Evolutionary conservation across 2,329 filamentous ascomycete genomes (phyloP).

Genomic region (Epichloe glyceriae): DNA sequence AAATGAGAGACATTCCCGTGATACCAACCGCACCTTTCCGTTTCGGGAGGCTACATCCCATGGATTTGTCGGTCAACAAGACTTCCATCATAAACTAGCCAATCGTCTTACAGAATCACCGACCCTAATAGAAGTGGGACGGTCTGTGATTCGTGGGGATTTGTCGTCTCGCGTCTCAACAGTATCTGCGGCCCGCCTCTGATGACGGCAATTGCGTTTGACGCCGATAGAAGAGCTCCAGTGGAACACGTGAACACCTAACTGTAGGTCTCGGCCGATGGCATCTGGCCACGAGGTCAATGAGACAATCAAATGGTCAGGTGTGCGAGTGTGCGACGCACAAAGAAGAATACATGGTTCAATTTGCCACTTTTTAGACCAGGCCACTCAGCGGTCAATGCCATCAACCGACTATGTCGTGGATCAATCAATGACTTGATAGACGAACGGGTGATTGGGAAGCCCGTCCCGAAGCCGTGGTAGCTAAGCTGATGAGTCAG

Average conservation of each 20-base stretch:
- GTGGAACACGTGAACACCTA: not conserved
- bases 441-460: no score
- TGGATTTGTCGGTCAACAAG: not conserved
- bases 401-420: not conserved
- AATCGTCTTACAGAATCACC: slow-evolving; percentile 11
- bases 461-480: not conserved
- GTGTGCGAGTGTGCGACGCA: not conserved
- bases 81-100: slow-evolving; percentile 3
- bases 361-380: not conserved
- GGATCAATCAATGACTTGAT: not conserved
- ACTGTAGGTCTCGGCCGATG: slow-evolving; percentile 10
- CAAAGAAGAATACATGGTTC: not conserved
- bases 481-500: not conserved
- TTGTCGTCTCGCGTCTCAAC: not conserved
- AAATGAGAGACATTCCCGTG: not conserved
- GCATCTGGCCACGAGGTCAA: slow-evolving; percentile 4
- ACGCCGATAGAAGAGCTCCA: no score
- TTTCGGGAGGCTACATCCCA: not conserved
- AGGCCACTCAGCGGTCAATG: not conserved
- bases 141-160: not conserved
- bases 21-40: not conserved
- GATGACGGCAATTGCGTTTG: not conserved
- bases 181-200: not conserved
- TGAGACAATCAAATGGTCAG: slow-evolving; percentile 1
- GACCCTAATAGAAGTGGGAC: not conserved